Conservation (phyloP, 176 grass and related monocot species). For the Carex parvula region DNA sequence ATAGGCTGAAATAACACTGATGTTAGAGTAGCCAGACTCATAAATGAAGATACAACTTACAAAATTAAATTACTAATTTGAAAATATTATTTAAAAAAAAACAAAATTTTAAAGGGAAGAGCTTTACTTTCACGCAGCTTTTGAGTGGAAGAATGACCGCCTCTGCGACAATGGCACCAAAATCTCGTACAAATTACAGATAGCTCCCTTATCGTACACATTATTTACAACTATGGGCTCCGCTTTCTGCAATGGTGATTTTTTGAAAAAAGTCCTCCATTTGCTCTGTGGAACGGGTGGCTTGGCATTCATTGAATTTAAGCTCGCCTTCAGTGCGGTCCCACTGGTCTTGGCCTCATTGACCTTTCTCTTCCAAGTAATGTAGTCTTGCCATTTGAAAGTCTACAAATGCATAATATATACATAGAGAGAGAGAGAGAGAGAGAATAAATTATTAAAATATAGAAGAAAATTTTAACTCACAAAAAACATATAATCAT, state of each 20-base stretch:
- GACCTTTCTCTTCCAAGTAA: slow-evolving; percentile 79
- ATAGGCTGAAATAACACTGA: no score
- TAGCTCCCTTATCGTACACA: slow-evolving; percentile 63
- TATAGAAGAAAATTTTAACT: not conserved
- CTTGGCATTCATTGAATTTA: slow-evolving; percentile 28
- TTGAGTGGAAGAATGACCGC: slow-evolving; percentile 42
- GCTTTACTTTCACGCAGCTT: slow-evolving; percentile 41
- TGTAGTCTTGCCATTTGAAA: slow-evolving; percentile 99
- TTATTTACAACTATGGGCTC: slow-evolving; percentile 67
- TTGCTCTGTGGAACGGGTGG: slow-evolving; percentile 43
- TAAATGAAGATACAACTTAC: not conserved
- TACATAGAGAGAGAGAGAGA: not conserved
- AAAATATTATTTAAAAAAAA: not conserved
- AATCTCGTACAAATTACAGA: slow-evolving; percentile 74
- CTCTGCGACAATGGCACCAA: slow-evolving; percentile 70
- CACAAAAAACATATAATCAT: not conserved
- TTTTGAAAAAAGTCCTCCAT: slow-evolving; percentile 58
- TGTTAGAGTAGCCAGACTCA: not conserved
- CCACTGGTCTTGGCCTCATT: slow-evolving; percentile 55
- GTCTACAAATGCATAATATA: slow-evolving; percentile 39
- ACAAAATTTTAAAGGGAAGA: not conserved
- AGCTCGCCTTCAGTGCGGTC: slow-evolving; percentile 41
- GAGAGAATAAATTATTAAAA: not conserved
- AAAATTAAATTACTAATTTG: slow-evolving; percentile 5
- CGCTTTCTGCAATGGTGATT: slow-evolving; percentile 30